Conservation (phyloP, 371 early-diverging fungal species). For the Circinella minor region DNA sequence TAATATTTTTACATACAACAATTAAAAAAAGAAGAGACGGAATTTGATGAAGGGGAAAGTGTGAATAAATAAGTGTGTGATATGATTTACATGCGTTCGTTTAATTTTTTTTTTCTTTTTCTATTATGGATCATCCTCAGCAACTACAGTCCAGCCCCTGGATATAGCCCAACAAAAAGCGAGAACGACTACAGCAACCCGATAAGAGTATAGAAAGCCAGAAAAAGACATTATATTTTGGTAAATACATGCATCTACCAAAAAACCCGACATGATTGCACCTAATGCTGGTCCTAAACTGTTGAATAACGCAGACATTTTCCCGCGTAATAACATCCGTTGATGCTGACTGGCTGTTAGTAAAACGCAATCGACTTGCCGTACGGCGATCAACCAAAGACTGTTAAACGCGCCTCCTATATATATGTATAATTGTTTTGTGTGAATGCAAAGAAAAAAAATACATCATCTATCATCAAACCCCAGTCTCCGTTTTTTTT, state of each 20-base stretch:
- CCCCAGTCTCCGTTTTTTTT: too few species aligned
- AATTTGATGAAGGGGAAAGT: not conserved
- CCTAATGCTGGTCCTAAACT: constrained; percentile 30
- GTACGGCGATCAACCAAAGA: constrained; percentile 22
- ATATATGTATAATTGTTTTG: not conserved
- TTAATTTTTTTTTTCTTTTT: not conserved
- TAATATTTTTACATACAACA: not conserved
- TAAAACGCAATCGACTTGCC: constrained; percentile 21
- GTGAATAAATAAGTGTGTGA: too few species aligned
- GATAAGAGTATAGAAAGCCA: constrained; percentile 17
- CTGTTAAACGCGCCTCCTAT: constrained; percentile 21
- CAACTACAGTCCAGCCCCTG: constrained; percentile 15
- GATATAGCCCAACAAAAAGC: constrained; percentile 13
- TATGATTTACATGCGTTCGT: not conserved
- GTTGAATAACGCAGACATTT: constrained; percentile 24
- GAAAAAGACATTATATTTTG: constrained; percentile 11
- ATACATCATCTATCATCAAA: not conserved
- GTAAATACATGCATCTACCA: constrained; percentile 12
- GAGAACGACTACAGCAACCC: constrained; percentile 5
- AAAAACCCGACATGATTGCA: constrained; percentile 12
- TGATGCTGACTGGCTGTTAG: constrained; percentile 21
- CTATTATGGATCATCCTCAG: not conserved
- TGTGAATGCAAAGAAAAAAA: too few species aligned
- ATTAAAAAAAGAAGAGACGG: not conserved
- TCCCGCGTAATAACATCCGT: constrained; percentile 28